Base-by-base conservation (phyloP, 345 rosid species). In the Populus simonii region DNA sequence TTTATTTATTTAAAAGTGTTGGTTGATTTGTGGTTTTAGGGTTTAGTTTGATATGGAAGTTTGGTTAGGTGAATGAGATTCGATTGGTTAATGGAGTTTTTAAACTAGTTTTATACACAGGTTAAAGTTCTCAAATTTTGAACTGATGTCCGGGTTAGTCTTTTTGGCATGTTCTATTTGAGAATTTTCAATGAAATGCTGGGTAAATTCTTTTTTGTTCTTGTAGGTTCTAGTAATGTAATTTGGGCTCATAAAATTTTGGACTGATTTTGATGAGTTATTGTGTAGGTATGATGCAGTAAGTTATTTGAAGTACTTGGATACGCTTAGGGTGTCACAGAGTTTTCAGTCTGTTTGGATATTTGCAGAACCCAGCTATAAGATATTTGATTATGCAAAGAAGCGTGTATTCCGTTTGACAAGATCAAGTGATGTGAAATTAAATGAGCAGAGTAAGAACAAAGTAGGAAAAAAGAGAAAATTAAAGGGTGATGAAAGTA, bases 291-390 rank as follows among this genome's bases (percentile, higher is more conserved):
- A 96, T 85, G 99, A 96, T 90, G 98, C 99, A 31, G 99, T 93
- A 80, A 91, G 93, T 85, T 96, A 78, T 90, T 85, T 93, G 82
- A 96, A 96, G 96, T 96, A 92, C 77, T 90, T 96, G 96, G 94
- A 96, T 85, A 91, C 99, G 15, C 86, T 92, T 39, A 88, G 98
- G 82, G 97, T 93, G 71, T 90, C 99, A 1, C 97, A 96, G 89
- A 96, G 97, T 86, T 93, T 90, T 85, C 90, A 94, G n/a, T 92
- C 99, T 77, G 97, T 96, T 78, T 96, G 98, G 99, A 89, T 96
- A 87, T 96, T 96, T 90, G 97, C 99, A 41, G 98, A 93, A 85
- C 87, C 99, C 63, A 93, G 99, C 87, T 93, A 89, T 84, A 93
- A 96, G 88, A 92, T 93, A 78, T 96, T 96, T 88, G 99, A 96